phyloP scores from a whole-genome alignment of 345 rosid genomes.

The Salix purpurea region DNA sequence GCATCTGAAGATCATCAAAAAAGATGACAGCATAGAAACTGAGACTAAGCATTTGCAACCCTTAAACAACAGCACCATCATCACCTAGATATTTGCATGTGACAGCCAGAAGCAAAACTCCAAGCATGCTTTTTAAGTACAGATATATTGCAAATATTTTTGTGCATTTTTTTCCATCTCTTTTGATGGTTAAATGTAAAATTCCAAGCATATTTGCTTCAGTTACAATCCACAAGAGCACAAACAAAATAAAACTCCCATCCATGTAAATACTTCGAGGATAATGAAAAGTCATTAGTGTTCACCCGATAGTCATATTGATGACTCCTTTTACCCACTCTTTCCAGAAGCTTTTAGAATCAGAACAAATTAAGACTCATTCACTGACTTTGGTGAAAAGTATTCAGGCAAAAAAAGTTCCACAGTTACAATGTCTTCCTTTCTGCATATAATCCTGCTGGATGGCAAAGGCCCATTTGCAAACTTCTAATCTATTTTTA shows the following conservation, averaged over 20 bases:
- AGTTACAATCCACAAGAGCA: neutral
- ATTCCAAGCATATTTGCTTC: conserved; percentile 5
- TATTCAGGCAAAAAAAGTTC: neutral
- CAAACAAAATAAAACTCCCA: neutral
- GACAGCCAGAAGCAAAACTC: neutral
- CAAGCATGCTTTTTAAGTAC: conserved; percentile 1
- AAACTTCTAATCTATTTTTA: neutral
- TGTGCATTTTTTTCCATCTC: neutral
- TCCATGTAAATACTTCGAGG: neutral
- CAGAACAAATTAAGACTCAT: neutral
- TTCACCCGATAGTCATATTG: neutral
- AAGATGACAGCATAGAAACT: neutral
- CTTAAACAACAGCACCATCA: neutral
- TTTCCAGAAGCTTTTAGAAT: conserved; percentile 3
- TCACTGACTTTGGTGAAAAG: neutral
- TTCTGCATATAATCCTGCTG: conserved; percentile 9
- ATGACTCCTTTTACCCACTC: neutral
- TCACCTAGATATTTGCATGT: neutral
- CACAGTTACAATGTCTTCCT: neutral
- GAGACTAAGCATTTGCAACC: neutral
- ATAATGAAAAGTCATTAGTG: neutral
- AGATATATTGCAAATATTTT: neutral
- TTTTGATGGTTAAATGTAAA: neutral
- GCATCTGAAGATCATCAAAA: neutral
- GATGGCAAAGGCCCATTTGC: neutral